Base-by-base conservation (phyloP, 192 early-diverging fungal genomes). In the Geranomyces michiganensis region DNA sequence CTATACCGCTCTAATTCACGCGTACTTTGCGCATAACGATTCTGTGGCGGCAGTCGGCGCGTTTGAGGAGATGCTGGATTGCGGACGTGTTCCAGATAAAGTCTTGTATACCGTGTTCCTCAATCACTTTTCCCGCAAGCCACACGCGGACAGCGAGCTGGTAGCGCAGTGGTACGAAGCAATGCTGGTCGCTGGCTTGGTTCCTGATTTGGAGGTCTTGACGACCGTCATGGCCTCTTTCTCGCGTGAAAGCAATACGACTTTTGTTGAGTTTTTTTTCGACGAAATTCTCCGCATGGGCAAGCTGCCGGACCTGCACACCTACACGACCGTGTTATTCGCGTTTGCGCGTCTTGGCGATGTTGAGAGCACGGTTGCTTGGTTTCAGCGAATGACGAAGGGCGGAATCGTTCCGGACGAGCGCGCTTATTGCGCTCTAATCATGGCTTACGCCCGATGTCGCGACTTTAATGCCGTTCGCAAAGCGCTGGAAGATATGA, bases 161-260 rank as follows among this genome's bases (percentile, higher is more conserved):
- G 22, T 49, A 7, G 17, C 53, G 5, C 22, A 48, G 47, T 72
- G 70, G 70, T 72, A 72, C 70, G 59, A 72, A 21, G 15, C 70
- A 14, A 62, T 72, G 61, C 15, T 64, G 26, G 29, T 30, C 17
- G 59, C 60, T 19, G 61, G 62, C 29, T 15, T 31, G 26, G n/a
- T 14, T 27, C 70, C 70, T 27, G 26, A n/a, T n/a, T 6, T 64
- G 27, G 47, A 72, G 49, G 51, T 55, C 13, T 49, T 64, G 22
- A 72, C 70, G n/a, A 64, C 44, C 47, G 49, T 72, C 45, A 22
- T 72, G 49, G 59, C 70, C n/a, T 22, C 13, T 41, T 72, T 64
- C 36, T 60, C 70, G 32, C 70, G 70, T 15, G 33, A 36, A 49
- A 51, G 70, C 17, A 64, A 72, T 22, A 22, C 44, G n/a, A 15